Conservation (phyloP, 192 early-diverging fungal genomes). For the Backusella circina region DNA sequence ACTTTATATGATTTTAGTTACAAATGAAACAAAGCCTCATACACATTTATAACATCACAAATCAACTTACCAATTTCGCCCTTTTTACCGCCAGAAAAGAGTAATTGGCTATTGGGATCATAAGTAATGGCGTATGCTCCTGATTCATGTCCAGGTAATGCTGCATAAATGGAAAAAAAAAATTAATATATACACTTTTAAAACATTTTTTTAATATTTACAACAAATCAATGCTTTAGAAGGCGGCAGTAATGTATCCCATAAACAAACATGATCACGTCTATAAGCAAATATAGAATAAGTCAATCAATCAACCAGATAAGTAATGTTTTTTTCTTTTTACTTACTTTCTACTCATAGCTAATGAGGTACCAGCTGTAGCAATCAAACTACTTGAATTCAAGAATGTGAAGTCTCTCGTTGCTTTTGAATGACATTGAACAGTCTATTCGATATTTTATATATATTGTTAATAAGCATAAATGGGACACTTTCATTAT, state of each 20-base stretch:
- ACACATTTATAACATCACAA: not conserved
- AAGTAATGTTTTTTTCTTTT: not conserved
- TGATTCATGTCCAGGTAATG: conserved; percentile 55
- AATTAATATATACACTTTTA: not conserved
- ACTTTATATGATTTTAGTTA: conserved; percentile 34
- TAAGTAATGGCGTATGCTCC: conserved; percentile 67
- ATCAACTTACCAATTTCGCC: conserved; percentile 68
- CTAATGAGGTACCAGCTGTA: conserved; percentile 62
- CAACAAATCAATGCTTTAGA: conserved; percentile 53
- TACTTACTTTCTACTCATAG: conserved; percentile 29
- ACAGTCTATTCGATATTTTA: conserved; percentile 32
- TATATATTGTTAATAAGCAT: not conserved
- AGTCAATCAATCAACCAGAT: not conserved
- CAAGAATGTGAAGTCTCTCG: conserved; percentile 74
- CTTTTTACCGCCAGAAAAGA: conserved; percentile 71
- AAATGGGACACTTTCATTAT: not conserved
- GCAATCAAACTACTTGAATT: conserved; percentile 69
- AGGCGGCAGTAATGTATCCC: conserved; percentile 76
- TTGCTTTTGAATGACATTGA: conserved; percentile 55
- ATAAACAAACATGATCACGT: conserved; percentile 63
- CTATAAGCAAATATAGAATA: conserved; percentile 3
- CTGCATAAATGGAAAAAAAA: conserved; percentile 14
- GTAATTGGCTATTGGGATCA: conserved; percentile 52
- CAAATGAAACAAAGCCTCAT: not conserved
- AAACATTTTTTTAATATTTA: conserved; percentile 19